Percentiles rank a stretch among this genome's conserved stretches.
Evolutionary conservation across 78 protist species (phyloP).

Genomic region (Protostelium mycophagum): DNA sequence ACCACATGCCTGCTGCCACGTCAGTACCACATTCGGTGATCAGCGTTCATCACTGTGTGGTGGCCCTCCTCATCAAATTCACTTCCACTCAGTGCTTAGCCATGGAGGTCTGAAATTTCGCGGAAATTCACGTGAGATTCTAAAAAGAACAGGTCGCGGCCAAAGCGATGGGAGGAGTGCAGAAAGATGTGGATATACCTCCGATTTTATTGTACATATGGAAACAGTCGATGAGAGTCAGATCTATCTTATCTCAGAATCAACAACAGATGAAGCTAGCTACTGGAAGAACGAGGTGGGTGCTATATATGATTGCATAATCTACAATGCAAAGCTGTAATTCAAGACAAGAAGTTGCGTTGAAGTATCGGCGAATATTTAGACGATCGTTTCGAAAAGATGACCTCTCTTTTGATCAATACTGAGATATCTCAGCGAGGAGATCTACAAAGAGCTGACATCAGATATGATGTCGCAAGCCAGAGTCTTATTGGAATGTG

Average conservation of each 20-base stretch:
- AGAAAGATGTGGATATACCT: background rate
- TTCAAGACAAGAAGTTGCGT: background rate
- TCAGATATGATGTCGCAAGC: background rate
- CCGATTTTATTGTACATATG: background rate
- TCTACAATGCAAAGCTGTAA: too few relatives aligned
- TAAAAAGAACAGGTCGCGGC: too few relatives aligned
- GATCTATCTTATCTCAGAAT: background rate
- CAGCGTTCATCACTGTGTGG: background rate
- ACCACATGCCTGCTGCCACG: background rate
- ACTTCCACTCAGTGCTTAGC: background rate
- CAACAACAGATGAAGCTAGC: background rate
- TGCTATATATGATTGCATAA: too few relatives aligned
- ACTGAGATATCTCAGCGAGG: background rate
- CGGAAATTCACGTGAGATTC: too few relatives aligned
- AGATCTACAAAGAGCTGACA: background rate
- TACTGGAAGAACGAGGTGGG: background rate
- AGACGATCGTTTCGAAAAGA: too few relatives aligned
- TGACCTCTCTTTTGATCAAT: too few relatives aligned
- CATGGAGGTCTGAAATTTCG: background rate
- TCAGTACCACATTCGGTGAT: background rate
- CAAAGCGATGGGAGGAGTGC: too few relatives aligned
- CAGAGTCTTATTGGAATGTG: background rate
- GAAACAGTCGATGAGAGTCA: background rate
- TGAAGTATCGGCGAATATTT: too few relatives aligned
- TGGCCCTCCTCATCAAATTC: background rate